Percentiles rank a stretch among this genome's conserved stretches.
Evolutionary conservation across 176 grass and related monocot species (phyloP).

Genomic region (Aegilops sharonensis): DNA sequence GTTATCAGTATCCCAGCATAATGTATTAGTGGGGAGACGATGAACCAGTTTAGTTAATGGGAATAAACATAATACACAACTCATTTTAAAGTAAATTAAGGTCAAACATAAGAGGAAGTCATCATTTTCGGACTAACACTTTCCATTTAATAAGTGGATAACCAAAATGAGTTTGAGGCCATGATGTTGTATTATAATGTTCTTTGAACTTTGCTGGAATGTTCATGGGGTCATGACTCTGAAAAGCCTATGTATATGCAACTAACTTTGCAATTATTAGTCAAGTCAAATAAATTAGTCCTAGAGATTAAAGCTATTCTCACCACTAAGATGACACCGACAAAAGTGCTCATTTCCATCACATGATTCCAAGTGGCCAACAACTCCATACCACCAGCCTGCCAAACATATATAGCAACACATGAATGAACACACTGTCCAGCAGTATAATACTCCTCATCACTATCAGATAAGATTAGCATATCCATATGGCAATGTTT

Average conservation of each 20-base stretch:
- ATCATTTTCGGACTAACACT: not conserved
- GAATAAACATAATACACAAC: constrained; percentile 12
- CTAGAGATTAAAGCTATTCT: constrained; percentile 43
- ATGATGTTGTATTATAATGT: constrained; percentile 34
- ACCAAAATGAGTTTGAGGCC: not conserved
- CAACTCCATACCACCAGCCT: constrained; percentile 99
- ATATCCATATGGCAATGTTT: constrained; percentile 34
- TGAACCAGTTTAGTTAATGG: not conserved
- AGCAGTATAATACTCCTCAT: constrained; percentile 34
- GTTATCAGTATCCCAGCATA: not conserved
- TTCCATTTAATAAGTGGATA: constrained; percentile 21
- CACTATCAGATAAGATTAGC: constrained; percentile 42
- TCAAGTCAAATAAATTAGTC: constrained; percentile 40
- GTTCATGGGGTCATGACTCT: constrained; percentile 31
- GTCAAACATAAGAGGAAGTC: constrained; percentile 33
- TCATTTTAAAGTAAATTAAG: constrained; percentile 9
- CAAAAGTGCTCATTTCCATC: constrained; percentile 79
- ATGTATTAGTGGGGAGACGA: constrained; percentile 9
- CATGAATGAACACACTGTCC: constrained; percentile 40
- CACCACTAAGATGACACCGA: constrained; percentile 80
- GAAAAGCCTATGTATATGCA: constrained; percentile 28
- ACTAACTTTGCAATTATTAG: constrained; percentile 39
- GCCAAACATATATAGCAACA: constrained; percentile 43
- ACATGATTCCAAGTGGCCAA: constrained; percentile 89
- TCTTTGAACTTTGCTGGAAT: constrained; percentile 42